These are phyloP conservation scores for Elymus sibiricus DNA, from an alignment of 176 grass and related monocot species.

Conservation along the genomic window DNA sequence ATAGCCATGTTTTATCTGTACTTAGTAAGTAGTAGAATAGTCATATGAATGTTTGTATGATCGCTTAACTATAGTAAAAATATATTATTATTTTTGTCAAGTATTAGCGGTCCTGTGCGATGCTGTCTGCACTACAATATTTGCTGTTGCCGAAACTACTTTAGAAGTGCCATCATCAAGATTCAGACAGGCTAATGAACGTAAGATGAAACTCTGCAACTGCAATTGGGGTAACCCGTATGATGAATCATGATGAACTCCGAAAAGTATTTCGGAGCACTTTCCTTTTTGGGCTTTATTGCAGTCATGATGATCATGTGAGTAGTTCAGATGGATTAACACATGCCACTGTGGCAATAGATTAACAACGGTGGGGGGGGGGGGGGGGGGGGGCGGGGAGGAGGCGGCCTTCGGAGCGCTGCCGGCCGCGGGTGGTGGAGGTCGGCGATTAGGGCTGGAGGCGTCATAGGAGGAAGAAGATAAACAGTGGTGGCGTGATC, in stretches of 20 bases:
- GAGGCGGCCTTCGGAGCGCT: too few relatives aligned
- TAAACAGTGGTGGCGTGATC: too few relatives aligned
- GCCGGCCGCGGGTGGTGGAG: too few relatives aligned
- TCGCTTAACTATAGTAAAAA: conserved; percentile 14
- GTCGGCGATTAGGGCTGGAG: too few relatives aligned
- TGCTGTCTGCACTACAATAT: not conserved
- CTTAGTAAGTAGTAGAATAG: not conserved
- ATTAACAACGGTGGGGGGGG: too few relatives aligned
- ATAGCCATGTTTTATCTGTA: not conserved
- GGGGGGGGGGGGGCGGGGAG: too few relatives aligned
- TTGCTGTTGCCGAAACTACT: not conserved
- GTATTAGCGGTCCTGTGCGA: not conserved
- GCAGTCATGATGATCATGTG: not conserved
- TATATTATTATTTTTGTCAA: not conserved
- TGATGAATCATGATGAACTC: not conserved
- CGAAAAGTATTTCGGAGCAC: not conserved
- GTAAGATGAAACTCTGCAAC: too few relatives aligned
- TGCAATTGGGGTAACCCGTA: not conserved
- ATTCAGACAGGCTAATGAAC: not conserved
- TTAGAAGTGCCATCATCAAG: not conserved
- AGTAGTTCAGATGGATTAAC: not conserved
- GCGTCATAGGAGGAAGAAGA: too few relatives aligned
- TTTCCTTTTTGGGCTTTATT: not conserved
- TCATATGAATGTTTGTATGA: conserved; percentile 9
- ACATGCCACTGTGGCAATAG: not conserved